Percentiles rank a stretch among this genome's conserved stretches.
These are phyloP conservation scores for Aspergillus caelatus DNA, from an alignment of 2,329 filamentous ascomycete species.

Conservation along the genomic window DNA sequence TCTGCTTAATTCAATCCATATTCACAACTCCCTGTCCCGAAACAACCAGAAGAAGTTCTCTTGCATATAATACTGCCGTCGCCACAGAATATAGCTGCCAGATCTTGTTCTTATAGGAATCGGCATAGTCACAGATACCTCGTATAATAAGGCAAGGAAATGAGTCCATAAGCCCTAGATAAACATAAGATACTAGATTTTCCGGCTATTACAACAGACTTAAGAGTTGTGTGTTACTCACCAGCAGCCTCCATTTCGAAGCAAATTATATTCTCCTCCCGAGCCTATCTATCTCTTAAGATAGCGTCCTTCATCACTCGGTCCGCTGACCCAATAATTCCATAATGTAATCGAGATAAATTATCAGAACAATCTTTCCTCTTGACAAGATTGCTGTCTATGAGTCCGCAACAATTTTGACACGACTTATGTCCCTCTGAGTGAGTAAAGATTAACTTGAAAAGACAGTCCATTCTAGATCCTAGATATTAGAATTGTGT, in stretches of 20 bases:
- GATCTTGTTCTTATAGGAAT: constrained; percentile 11
- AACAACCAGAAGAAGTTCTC: neutral
- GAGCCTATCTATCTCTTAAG: neutral
- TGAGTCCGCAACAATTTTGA: neutral
- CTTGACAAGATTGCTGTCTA: neutral
- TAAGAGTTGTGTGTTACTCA: too few relatives aligned
- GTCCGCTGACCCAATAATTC: constrained; percentile 14
- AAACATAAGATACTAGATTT: too few relatives aligned
- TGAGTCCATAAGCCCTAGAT: neutral
- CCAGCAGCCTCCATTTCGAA: constrained; percentile 5
- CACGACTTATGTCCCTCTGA: neutral
- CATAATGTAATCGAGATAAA: constrained; percentile 9
- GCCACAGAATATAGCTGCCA: constrained; percentile 9
- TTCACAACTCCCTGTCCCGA: neutral
- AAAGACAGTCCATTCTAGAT: neutral
- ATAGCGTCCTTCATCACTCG: constrained; percentile 8
- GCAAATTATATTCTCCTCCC: neutral
- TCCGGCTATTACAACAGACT: too few relatives aligned
- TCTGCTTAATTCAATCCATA: neutral
- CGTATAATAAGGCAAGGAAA: constrained; percentile 14
- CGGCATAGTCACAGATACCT: constrained; percentile 14
- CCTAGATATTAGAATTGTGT: neutral
- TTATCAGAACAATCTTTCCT: too few relatives aligned
- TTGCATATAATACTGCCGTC: constrained; percentile 8
- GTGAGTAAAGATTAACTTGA: neutral